A percentile compares a stretch with the other conserved stretches of the same genome.
Evolutionary conservation across 208 protist species (phyloP).

Genomic region (Leishmania gerbilli): DNA sequence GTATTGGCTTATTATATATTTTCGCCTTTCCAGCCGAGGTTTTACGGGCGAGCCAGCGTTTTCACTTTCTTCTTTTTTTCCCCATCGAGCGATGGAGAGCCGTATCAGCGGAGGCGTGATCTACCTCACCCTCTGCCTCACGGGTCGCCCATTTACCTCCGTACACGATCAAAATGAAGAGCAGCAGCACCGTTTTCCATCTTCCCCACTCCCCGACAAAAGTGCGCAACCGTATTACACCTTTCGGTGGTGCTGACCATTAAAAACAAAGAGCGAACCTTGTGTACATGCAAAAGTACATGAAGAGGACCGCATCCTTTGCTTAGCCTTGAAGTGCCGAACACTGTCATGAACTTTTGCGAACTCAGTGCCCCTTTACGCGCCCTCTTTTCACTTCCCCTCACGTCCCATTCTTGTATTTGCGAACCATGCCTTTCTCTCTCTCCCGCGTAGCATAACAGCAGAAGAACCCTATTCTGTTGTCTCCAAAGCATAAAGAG

Average conservation of each 20-base stretch:
- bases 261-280: background rate
- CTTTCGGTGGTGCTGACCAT: background rate
- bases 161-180: background rate
- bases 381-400: background rate
- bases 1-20: background rate
- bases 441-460: background rate
- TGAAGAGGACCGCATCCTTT: background rate
- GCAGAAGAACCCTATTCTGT: background rate
- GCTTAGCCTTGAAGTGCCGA: background rate
- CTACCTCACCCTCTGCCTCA: background rate
- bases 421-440: background rate
- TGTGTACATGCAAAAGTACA: background rate
- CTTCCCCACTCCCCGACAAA: background rate
- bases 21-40: background rate
- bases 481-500: background rate
- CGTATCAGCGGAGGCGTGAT: background rate
- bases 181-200: background rate
- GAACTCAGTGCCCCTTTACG: background rate
- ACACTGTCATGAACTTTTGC: background rate
- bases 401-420: background rate
- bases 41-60: background rate
- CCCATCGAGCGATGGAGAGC: background rate
- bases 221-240: background rate
- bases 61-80: slow-evolving; percentile 15
- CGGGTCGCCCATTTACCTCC: background rate